Evolutionary conservation across 1,139 yeast genomes (phyloP), one percentile per base, ranked within the genome.

Genomic region (Geotrichum bryndzae): DNA sequence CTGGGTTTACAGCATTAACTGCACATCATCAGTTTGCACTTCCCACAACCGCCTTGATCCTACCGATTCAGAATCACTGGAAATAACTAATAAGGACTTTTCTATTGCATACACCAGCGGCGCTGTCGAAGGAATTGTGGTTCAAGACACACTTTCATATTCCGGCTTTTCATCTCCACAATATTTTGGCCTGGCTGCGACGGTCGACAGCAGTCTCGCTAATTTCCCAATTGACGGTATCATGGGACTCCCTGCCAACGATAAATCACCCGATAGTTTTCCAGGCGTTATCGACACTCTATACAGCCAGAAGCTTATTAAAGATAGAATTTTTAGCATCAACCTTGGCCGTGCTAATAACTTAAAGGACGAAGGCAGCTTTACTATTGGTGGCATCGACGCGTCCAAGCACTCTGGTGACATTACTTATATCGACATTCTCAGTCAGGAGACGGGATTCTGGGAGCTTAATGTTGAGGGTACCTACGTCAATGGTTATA

Each of bases 1-100:
- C 1, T 86, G 90, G 90, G 78, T 86, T 2, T 84, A 84, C 69
- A 84, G 84, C 58, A 70, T 77, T 1, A 74, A 80, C 57, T 85
- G 90, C 73, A 72, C 74, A 0, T 77, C 79, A 41, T 65, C 69
- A 15, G 78, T 83, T 0, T 85, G 90, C 69, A 61, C 72, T 2
- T 68, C 72, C 50, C 79, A 78, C 61, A 63, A 67, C 7, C 67
- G 71, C 4, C 78, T 75, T 61, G 70, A 76, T n/a, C 59, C 72
- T 0, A 56, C 72, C n/a, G 56, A 67, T 10, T 58, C 68, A 7
- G 61, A 66, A 3, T 61, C 70, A 2, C 68, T 72, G 53, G 67
- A 73, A 6, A 56, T 72, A 1, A 64, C 71, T 0, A 65, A 71
- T 5, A 45, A 59, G n/a, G 60, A 65, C 6, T 86, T 85, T 69